phyloP scores from a whole-genome alignment of 768 basidiomycete species.

The Suillus decipiens region DNA sequence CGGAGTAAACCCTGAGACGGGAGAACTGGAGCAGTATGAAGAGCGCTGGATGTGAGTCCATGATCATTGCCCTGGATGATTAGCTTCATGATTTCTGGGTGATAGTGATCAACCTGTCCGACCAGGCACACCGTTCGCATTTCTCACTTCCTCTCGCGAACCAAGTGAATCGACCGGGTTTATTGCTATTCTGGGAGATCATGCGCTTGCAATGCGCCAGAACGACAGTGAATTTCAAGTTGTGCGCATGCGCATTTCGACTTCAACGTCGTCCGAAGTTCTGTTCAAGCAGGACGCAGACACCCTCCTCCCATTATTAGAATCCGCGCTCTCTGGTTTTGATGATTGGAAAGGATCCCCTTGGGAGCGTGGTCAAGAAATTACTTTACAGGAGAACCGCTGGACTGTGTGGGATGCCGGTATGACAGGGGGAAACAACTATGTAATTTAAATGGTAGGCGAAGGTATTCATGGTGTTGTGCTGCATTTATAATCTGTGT shows the following conservation, averaged over 20 bases:
- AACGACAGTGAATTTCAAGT: not conserved
- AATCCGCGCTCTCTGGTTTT: not conserved
- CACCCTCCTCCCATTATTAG: not conserved
- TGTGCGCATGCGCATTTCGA: conserved; percentile 2
- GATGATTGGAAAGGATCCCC: not conserved
- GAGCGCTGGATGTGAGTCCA: conserved; percentile 24
- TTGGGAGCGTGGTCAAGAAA: conserved; percentile 2
- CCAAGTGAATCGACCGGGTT: conserved; percentile 18
- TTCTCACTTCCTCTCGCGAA: conserved; percentile 17
- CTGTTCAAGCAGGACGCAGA: conserved; percentile 3
- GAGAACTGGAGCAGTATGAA: conserved; percentile 18
- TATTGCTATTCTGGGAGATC: conserved; percentile 21
- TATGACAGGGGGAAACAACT: not conserved
- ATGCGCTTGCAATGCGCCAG: conserved; percentile 19
- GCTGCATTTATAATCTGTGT: not conserved
- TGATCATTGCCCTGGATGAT: not conserved
- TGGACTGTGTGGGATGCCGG: conserved; percentile 25
- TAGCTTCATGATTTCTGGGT: not conserved
- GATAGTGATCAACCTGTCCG: conserved; percentile 15
- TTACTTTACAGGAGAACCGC: not conserved
- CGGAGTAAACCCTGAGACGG: conserved; percentile 18
- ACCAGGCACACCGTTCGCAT: conserved; percentile 16
- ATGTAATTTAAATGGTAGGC: not conserved
- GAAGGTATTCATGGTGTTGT: not conserved
- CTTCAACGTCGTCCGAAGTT: not conserved